Base-by-base conservation (phyloP, 2,329 filamentous ascomycete species). In the Xylaria sp. region DNA sequence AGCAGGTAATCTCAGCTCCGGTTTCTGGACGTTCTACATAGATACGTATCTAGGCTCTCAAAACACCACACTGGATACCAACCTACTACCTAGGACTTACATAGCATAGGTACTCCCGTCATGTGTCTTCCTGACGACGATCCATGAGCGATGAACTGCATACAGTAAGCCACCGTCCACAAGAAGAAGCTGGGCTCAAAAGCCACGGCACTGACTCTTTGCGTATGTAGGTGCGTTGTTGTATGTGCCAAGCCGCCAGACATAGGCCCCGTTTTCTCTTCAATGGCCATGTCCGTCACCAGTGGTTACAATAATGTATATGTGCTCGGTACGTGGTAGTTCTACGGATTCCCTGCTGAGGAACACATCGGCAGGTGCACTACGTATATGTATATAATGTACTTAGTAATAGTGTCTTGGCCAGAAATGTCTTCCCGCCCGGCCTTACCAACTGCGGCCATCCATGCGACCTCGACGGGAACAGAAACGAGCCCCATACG, bases 181-280 rank as follows among this genome's bases (percentile, higher is more conserved):
- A 65, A 66, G 61, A 66, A 66, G 66, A 67, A 67, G 65, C 68
- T 68, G 69, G 70, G 67, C 69, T 71, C 66, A 63, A 66, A 67
- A 67, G 65, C 66, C 66, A 71, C 69, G 65, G 68, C 70, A 72
- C 69, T 66, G 64, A 61, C 58, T 51, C 58, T 61, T 57, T 61
- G 63, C 67, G 70, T 71, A 64, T 70, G 70, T 72, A 72, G 61
- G 61, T 69, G 61, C 55, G 47, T 69, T 72, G 69, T 70, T 72
- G 69, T 70, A 70, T 65, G 66, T 71, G 65, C 67, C 68, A 63
- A 66, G 64, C 59, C 53, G 57, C 62, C 38, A 60, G 28, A 50
- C 25, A 51, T 21, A 12, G 5, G 45, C 21, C 25, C 15, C 23
- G 12, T 45, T 42, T 19, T 53, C 40, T 50, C 49, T 56, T 59